Percentiles rank a stretch among this genome's conserved stretches.
phyloP scores from a whole-genome alignment of 768 basidiomycete genomes.

The Tricholoma furcatifolium region DNA sequence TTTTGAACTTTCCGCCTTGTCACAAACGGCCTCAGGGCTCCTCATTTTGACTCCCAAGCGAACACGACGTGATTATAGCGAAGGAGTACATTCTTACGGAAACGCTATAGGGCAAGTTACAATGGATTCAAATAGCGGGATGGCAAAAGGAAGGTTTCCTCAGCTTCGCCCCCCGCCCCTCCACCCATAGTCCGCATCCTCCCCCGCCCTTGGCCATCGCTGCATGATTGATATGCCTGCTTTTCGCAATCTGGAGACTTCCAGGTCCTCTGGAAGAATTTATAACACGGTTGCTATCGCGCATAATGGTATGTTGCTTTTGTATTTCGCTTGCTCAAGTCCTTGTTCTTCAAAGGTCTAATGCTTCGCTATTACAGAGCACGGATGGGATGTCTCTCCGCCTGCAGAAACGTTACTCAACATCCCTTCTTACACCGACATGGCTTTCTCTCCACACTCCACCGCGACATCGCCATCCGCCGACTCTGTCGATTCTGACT shows the following conservation, averaged over 20 bases:
- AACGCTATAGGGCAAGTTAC: constrained; percentile 10
- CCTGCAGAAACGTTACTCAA: neutral
- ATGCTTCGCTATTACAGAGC: constrained; percentile 10
- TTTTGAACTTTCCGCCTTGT: constrained; percentile 4
- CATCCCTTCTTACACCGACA: neutral
- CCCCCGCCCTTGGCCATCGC: neutral
- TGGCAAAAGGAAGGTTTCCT: constrained; percentile 5
- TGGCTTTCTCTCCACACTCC: constrained; percentile 7
- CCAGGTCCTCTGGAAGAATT: constrained; percentile 23
- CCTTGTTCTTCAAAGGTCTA: neutral
- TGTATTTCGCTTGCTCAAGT: neutral
- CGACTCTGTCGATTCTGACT: constrained; percentile 11
- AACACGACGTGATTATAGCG: constrained; percentile 31
- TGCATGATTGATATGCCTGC: constrained; percentile 23
- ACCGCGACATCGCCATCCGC: constrained; percentile 12
- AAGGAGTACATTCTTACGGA: constrained; percentile 22
- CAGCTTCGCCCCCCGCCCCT: constrained; percentile 3
- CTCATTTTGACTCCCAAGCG: constrained; percentile 21
- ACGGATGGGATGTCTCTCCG: constrained; percentile 19
- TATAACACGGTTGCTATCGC: constrained; percentile 18
- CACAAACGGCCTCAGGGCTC: constrained; percentile 10
- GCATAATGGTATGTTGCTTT: constrained; percentile 23
- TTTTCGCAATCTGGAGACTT: constrained; percentile 23
- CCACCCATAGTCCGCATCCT: neutral
- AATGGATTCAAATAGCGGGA: constrained; percentile 20